phyloP scores from a whole-genome alignment of 2,329 filamentous ascomycete species.

The Alternaria dauci region DNA sequence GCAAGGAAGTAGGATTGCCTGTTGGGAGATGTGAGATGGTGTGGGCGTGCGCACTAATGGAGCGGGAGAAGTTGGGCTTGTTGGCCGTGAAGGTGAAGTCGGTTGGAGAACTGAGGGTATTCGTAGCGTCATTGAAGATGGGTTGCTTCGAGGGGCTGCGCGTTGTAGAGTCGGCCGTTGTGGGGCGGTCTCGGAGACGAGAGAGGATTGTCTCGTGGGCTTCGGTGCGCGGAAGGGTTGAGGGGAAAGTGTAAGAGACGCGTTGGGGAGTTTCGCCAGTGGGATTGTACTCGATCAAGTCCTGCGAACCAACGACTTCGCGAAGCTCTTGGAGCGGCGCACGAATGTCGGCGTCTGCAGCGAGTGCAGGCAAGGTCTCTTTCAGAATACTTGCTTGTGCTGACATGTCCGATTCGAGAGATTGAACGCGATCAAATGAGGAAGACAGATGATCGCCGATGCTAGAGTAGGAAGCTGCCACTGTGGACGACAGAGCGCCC shows the following conservation, averaged over 20 bases:
- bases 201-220: conserved; percentile 66
- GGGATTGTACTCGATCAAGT: conserved; percentile 79
- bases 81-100: conserved; percentile 34
- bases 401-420: conserved; percentile 73
- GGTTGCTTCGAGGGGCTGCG: conserved; percentile 60
- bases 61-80: conserved; percentile 38
- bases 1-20: conserved; percentile 42
- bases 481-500: conserved; percentile 69
- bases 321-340: conserved; percentile 76
- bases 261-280: conserved; percentile 90
- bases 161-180: conserved; percentile 36
- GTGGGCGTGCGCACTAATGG: conserved; percentile 37
- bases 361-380: conserved; percentile 68
- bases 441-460: conserved; percentile 75
- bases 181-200: conserved; percentile 51
- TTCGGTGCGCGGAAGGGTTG: conserved; percentile 78
- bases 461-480: conserved; percentile 75
- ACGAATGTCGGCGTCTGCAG: conserved; percentile 64
- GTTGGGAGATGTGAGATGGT: conserved; percentile 34
- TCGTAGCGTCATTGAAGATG: conserved; percentile 61
- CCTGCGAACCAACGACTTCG: conserved; percentile 69
- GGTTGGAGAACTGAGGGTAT: conserved; percentile 45
- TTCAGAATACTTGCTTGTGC: conserved; percentile 66
- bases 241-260: conserved; percentile 80
- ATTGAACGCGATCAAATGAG: conserved; percentile 72